These are phyloP conservation scores for Ophiostoma populinum DNA, from an alignment of 2,329 filamentous ascomycete species.

Conservation along the genomic window DNA sequence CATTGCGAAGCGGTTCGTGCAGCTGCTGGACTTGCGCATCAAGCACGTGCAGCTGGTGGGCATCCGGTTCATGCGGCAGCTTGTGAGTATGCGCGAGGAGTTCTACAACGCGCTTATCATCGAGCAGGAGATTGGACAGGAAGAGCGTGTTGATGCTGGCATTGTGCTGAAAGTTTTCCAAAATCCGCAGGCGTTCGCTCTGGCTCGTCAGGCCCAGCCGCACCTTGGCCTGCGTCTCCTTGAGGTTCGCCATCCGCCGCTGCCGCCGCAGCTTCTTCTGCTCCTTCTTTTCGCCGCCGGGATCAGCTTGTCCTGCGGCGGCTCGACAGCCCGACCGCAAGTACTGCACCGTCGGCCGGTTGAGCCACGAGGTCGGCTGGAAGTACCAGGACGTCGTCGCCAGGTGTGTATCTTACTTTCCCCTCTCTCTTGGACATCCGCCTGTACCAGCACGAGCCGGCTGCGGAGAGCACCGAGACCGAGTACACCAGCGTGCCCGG, in stretches of 20 bases:
- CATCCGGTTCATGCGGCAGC: slow-evolving; percentile 81
- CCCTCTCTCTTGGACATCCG: too few species aligned
- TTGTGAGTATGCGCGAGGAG: slow-evolving; percentile 73
- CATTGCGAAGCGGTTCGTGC: slow-evolving; percentile 60
- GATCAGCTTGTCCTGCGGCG: slow-evolving; percentile 72
- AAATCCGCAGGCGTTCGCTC: slow-evolving; percentile 65
- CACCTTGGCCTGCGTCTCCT: slow-evolving; percentile 94
- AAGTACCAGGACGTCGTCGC: slow-evolving; percentile 99
- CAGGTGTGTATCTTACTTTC: slow-evolving; percentile 62
- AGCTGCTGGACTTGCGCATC: slow-evolving; percentile 66
- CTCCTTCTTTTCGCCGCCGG: slow-evolving; percentile 71
- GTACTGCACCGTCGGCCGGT: slow-evolving; percentile 97
- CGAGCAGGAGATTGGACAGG: slow-evolving; percentile 75
- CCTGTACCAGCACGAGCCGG: too few species aligned
- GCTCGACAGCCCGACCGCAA: slow-evolving; percentile 98
- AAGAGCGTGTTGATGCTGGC: slow-evolving; percentile 83
- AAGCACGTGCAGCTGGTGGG: slow-evolving; percentile 87
- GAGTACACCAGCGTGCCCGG: too few species aligned
- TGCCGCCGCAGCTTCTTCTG: slow-evolving; percentile 81
- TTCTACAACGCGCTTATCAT: slow-evolving; percentile 79
- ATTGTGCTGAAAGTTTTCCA: slow-evolving; percentile 93
- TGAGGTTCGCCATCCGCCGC: slow-evolving; percentile 77
- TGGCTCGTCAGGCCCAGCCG: slow-evolving; percentile 77
- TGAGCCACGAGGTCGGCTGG: slow-evolving; percentile 99
- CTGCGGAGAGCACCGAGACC: too few species aligned